Conservation (phyloP, 345 rosid species). For the Firmiana major region DNA sequence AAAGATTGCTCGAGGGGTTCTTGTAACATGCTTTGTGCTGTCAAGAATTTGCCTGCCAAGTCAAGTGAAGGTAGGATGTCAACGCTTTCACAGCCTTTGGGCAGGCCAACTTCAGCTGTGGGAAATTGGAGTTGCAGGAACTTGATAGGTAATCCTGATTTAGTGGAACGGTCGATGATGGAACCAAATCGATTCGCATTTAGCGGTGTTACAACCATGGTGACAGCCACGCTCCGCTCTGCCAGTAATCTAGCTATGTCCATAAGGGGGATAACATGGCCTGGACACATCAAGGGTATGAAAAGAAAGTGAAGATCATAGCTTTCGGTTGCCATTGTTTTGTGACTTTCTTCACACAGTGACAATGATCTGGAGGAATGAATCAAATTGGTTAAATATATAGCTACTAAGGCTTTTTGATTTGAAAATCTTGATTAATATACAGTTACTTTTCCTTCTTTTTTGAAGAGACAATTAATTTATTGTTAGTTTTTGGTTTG, state of each 20-base stretch:
- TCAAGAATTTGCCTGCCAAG: constrained; percentile 23
- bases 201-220: constrained; percentile 32
- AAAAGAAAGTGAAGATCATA: constrained; percentile 34
- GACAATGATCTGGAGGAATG: neutral
- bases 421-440: neutral
- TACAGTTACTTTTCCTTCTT: neutral
- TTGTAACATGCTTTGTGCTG: constrained; percentile 24
- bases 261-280: constrained; percentile 44
- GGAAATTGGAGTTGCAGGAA: constrained; percentile 33
- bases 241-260: constrained; percentile 40
- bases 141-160: constrained; percentile 22
- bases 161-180: constrained; percentile 15
- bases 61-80: constrained; percentile 33
- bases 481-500: neutral
- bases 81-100: constrained; percentile 35
- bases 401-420: neutral
- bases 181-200: constrained; percentile 29
- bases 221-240: constrained; percentile 28
- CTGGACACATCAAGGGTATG: constrained; percentile 41
- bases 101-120: constrained; percentile 31
- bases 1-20: constrained; percentile 25
- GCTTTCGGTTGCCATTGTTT: constrained; percentile 8
- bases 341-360: neutral
- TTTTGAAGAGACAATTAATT: too few relatives aligned
- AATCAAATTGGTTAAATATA: neutral